Evolutionary conservation across 371 early-diverging fungal genomes (phyloP).

Genomic region (Modicella reniformis): DNA sequence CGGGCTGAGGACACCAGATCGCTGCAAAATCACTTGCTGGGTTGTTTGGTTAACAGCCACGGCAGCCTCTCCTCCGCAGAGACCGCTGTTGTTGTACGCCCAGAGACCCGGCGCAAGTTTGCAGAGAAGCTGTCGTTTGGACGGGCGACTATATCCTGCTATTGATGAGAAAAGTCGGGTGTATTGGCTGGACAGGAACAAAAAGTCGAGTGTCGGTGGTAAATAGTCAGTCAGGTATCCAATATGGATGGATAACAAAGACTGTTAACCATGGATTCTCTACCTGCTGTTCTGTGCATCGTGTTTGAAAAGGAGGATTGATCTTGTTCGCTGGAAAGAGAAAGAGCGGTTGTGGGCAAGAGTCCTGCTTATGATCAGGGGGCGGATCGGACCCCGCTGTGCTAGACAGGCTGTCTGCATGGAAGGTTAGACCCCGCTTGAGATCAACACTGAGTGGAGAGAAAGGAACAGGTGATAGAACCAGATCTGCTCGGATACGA

Average conservation of each 20-base stretch:
- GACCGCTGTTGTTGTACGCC: conserved; percentile 49
- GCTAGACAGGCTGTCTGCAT: conserved; percentile 47
- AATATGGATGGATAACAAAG: background rate
- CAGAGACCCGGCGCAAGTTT: conserved; percentile 49
- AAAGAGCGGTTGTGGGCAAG: conserved; percentile 12
- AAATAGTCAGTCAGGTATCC: background rate
- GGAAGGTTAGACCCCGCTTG: background rate
- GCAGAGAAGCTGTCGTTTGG: conserved; percentile 43
- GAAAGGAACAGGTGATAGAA: background rate
- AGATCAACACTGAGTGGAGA: background rate
- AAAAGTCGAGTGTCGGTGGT: background rate
- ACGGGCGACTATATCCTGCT: conserved; percentile 18
- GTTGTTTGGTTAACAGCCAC: conserved; percentile 54
- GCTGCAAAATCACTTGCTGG: conserved; percentile 51
- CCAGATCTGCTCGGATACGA: background rate
- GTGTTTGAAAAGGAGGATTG: conserved; percentile 19
- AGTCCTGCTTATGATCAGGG: conserved; percentile 23
- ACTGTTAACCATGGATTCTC: background rate
- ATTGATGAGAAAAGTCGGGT: conserved; percentile 34
- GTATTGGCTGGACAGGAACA: conserved; percentile 7
- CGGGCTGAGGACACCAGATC: conserved; percentile 26
- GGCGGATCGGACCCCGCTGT: conserved; percentile 31
- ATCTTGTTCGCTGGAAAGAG: conserved; percentile 22
- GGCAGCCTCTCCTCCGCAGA: conserved; percentile 49
- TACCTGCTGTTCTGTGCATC: conserved; percentile 24